Evolutionary conservation across 495 filamentous ascomycete genomes (phyloP), one percentile per base, ranked within the genome.

Genomic region (Penicillium pancosmium): DNA sequence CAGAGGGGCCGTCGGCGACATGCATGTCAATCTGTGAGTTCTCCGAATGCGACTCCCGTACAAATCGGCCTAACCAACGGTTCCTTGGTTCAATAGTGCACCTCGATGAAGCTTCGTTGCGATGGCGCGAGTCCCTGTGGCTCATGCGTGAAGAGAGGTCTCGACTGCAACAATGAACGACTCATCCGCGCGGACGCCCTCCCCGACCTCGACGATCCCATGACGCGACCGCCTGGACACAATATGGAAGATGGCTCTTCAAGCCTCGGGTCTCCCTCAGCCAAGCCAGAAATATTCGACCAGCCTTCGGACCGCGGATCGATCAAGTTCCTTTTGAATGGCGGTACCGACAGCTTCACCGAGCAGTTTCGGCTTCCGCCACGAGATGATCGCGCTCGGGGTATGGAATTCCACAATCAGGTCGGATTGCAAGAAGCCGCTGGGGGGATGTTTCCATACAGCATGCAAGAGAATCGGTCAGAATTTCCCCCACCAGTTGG

Each of bases 91-190:
- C 4, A 44, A 36, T 57, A 81, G 78, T 82, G 80, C 56, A 81
- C 77, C 15, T 73, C 76, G 40, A 82, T 80, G 80, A 82, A 82
- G 60, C 68, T 82, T 7, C 78, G 80, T 5, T 82, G 80, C 58
- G 78, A 81, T 52, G 80, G 80, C 10, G 61, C 63, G 33, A 77
- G 66, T 57, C 80, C 80, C 15, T 82, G 80, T 56, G 72, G 74
- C 31, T 76, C 78, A 0, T 82, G 80, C 59, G 66, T 71, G 47
- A 78, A 79, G 49, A 73, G 78, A 56, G 73, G 71, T 23, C 63
- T 79, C 5, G 60, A 64, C 7, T 82, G 80, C 65, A 80, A 77
- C 59, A 74, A 77, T 41, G 63, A 70, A 23, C 68, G 69, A 25
- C 71, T 61, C 35, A 56, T 53, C 6, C 63, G 52, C 21, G 16